Evolutionary conservation across 139 green algal species (phyloP).

Genomic region (Ulvella scutata): DNA sequence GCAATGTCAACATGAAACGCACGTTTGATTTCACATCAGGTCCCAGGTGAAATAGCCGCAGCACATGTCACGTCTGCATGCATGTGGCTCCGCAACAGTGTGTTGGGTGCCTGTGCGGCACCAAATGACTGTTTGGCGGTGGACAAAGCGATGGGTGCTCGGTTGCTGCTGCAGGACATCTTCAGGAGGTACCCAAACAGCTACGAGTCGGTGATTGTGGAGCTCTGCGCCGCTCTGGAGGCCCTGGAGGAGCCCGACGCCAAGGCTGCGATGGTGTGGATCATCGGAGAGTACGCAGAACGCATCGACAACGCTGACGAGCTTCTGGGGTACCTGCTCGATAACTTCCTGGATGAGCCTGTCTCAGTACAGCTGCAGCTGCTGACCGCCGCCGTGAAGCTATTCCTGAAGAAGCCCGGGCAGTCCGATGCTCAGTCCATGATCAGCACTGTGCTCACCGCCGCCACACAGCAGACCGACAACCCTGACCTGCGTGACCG

Average conservation of each 20-base stretch:
- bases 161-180: constrained; percentile 57
- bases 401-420: constrained; percentile 90
- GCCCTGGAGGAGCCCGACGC: constrained; percentile 94
- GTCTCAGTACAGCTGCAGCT: constrained; percentile 90
- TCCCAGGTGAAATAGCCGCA: too few relatives aligned
- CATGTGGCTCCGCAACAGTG: too few relatives aligned
- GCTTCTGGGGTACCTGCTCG: constrained; percentile 90
- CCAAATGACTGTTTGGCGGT: too few relatives aligned
- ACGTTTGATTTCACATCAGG: too few relatives aligned
- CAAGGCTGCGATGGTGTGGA: constrained; percentile 87
- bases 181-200: constrained; percentile 83
- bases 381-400: constrained; percentile 93
- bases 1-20: too few relatives aligned
- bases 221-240: constrained; percentile 89
- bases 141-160: too few relatives aligned
- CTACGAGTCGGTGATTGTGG: constrained; percentile 91
- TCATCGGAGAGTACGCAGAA: constrained; percentile 98
- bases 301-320: constrained; percentile 98
- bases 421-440: constrained; percentile 73
- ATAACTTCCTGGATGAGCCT: constrained; percentile 92
- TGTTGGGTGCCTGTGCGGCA: too few relatives aligned
- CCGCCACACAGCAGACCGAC: constrained; percentile 87
- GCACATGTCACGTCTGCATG: too few relatives aligned
- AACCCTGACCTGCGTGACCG: constrained; percentile 95
- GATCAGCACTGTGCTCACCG: constrained; percentile 82